Evolutionary conservation across 768 basidiomycete genomes (phyloP), one percentile per base, ranked within the genome.

Genomic region (Strobilomyces echinocephalus): DNA sequence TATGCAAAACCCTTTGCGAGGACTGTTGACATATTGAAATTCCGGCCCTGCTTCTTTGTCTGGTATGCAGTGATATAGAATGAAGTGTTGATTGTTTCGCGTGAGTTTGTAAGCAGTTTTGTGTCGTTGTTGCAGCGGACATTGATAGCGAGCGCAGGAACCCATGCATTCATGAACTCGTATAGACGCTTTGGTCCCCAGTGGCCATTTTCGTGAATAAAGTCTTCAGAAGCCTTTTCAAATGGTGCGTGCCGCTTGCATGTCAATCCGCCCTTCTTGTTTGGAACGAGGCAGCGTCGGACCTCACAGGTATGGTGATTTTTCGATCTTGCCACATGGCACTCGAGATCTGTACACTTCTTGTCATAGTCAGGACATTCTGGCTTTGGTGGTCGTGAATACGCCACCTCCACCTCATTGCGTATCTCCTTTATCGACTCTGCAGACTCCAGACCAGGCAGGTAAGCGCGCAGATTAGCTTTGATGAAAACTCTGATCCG

Each of bases 101-200:
- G 8, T 0, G 70, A 67, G 60, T 72, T 72, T 0, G 71, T 74
- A 0, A 78, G 20, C 0, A 79, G 53, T 45, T 79, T 79, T 0
- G 42, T 41, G 50, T 80, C 73, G 49, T 78, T 70, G 52, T 80
- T 79, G 52, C 71, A 75, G 0, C 64, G 56, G 0, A 50, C 47
- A 28, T 61, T 57, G 5, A 66, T 28, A 0, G 66, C 28, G 1
- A 76, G 57, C 0, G 48, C 49, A 0, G 72, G 72, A 12, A 50
- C 68, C 62, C 14, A 75, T 0, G 15, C 20, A 16, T 57, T 57
- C 15, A 56, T 20, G 2, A 40, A 45, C 2, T 20, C 18, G 4
- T 46, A 21, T 0, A 18, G 5, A 0, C 20, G 21, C 20, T 57
- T n/a, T 0, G 18, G 8, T 0, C 33, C 31, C 47, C 47, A 57